phyloP scores from a whole-genome alignment of 1,284 basidiomycete genomes.

The Ceraceosorus guamensis region DNA sequence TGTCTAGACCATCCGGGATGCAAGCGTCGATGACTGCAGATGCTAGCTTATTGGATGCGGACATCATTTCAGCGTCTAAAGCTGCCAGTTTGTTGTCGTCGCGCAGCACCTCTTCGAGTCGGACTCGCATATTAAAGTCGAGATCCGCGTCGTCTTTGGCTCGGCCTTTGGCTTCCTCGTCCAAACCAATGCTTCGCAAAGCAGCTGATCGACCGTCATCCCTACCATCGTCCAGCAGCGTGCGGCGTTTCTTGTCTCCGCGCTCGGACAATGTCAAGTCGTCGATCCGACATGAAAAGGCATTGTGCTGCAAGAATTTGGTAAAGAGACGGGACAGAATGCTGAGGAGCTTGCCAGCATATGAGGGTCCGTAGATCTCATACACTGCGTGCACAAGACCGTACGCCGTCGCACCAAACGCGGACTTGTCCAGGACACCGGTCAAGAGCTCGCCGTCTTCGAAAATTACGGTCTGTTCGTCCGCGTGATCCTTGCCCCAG shows the following conservation, averaged over 20 bases:
- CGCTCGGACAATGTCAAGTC: constrained; percentile 81
- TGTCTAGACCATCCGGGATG: constrained; percentile 71
- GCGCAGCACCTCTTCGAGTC: constrained; percentile 83
- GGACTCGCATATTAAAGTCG: constrained; percentile 53
- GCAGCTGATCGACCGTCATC: constrained; percentile 78
- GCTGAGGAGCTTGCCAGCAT: constrained; percentile 83
- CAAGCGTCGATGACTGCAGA: constrained; percentile 65
- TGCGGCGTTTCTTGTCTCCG: constrained; percentile 66
- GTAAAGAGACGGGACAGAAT: constrained; percentile 90
- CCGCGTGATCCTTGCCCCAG: constrained; percentile 59
- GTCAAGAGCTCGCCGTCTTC: constrained; percentile 86
- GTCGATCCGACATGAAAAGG: constrained; percentile 98
- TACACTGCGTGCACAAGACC: constrained; percentile 97
- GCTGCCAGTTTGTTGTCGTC: constrained; percentile 97
- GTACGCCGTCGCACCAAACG: constrained; percentile 91
- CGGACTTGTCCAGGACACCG: constrained; percentile 92
- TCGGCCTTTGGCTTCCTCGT: constrained; percentile 19
- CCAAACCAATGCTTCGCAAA: constrained; percentile 58
- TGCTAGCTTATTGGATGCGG: constrained; percentile 63
- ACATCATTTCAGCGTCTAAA: constrained; percentile 76
- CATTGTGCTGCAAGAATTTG: constrained; percentile 91
- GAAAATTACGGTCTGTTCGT: constrained; percentile 81
- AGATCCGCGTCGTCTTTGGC: constrained; percentile 40
- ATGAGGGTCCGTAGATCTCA: constrained; percentile 88
- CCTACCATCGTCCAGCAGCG: constrained; percentile 64